These are phyloP conservation scores for Claviceps capensis DNA, from an alignment of 2,329 filamentous ascomycete species.

Conservation along the genomic window DNA sequence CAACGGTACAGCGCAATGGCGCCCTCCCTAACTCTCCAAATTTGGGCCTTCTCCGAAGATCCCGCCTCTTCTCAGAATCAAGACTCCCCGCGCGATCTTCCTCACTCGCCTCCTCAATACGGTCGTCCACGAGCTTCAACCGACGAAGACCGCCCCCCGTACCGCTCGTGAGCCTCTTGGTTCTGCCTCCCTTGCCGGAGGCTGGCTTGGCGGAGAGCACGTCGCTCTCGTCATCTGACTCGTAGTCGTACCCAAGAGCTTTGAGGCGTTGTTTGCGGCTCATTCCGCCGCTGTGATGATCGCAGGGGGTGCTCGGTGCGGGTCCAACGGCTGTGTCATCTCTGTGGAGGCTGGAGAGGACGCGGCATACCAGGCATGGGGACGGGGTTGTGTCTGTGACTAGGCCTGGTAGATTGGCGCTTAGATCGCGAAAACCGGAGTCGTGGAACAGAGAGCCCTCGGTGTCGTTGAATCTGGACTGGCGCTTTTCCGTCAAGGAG, in stretches of 20 bases:
- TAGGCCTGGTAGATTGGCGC: conserved; percentile 21
- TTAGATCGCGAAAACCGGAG: conserved; percentile 19
- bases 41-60: conserved; percentile 2
- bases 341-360: conserved; percentile 4
- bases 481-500: conserved; percentile 15
- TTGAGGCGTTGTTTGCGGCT: conserved; percentile 11
- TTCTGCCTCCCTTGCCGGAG: not conserved
- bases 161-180: conserved; percentile 5
- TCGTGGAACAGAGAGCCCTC: conserved; percentile 24
- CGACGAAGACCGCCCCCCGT: conserved; percentile 5
- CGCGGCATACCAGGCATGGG: conserved; percentile 7
- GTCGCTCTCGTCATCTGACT: conserved; percentile 10
- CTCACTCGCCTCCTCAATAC: conserved; percentile 5
- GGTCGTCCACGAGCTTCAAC: conserved; percentile 5
- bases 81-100: conserved; percentile 1
- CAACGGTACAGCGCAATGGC: not conserved
- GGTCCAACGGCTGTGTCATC: not conserved
- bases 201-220: not conserved
- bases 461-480: conserved; percentile 14
- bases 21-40: not conserved
- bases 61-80: not conserved
- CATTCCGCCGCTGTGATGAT: conserved; percentile 5
- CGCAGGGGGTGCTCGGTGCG: conserved; percentile 1
- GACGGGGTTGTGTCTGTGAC: conserved; percentile 1
- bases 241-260: conserved; percentile 14